Evolutionary conservation across 352 stramenopile genomes (phyloP).

Genomic region (Pythium insidiosum): DNA sequence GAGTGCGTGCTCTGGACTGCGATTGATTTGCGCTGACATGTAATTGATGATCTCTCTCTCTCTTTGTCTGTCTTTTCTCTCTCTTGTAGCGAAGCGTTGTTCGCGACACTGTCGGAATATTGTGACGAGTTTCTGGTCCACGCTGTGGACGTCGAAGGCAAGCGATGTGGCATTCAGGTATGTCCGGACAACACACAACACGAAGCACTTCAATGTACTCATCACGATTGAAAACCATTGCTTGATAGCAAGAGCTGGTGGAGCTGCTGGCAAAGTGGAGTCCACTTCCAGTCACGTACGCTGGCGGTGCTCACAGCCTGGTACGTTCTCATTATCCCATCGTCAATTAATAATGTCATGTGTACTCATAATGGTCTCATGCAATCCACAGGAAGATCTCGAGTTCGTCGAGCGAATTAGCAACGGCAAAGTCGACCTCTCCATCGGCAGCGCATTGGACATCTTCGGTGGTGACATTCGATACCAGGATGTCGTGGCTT

Average conservation of each 20-base stretch:
- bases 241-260: constrained; percentile 90
- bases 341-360: neutral
- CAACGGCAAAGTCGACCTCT: constrained; percentile 94
- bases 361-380: constrained; percentile 1
- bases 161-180: constrained; percentile 91
- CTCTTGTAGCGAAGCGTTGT: constrained; percentile 56
- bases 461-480: constrained; percentile 94
- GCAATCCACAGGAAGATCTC: constrained; percentile 75
- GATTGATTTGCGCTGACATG: neutral
- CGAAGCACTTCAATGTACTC: neutral
- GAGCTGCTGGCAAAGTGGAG: constrained; percentile 87
- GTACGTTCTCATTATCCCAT: no score
- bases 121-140: constrained; percentile 98
- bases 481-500: constrained; percentile 92
- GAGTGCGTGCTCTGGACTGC: constrained; percentile 28
- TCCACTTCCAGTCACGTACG: constrained; percentile 96
- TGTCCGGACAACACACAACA: neutral
- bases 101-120: constrained; percentile 86
- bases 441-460: constrained; percentile 96
- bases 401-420: constrained; percentile 92
- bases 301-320: constrained; percentile 90
- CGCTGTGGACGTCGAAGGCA: constrained; percentile 97
- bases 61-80: neutral
- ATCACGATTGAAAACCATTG: neutral
- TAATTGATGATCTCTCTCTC: neutral